Evolutionary conservation across 2,329 filamentous ascomycete genomes (phyloP).

Genomic region (Leptographium galeiforme): DNA sequence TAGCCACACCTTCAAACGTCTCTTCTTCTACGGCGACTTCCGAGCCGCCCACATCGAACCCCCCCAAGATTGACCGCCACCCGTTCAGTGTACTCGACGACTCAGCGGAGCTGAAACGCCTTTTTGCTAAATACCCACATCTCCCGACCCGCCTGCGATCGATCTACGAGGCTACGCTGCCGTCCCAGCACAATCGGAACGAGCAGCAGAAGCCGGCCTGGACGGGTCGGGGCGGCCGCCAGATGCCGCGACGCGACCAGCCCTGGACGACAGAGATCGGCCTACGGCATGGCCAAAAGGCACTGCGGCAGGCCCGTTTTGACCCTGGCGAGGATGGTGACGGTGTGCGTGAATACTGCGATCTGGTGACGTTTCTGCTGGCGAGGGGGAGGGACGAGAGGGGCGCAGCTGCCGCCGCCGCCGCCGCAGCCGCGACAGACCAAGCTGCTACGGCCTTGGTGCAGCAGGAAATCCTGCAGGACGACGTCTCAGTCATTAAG

Average conservation of each 20-base stretch:
- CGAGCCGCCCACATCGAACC: background rate
- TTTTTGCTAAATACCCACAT: slow-evolving; percentile 40
- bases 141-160: slow-evolving; percentile 31
- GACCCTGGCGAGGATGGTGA: slow-evolving; percentile 42
- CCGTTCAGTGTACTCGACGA: slow-evolving; percentile 39
- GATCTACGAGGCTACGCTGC: slow-evolving; percentile 37
- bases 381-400: slow-evolving; percentile 4
- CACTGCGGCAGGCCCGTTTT: slow-evolving; percentile 35
- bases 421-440: slow-evolving; percentile 12
- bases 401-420: slow-evolving; percentile 15
- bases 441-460: slow-evolving; percentile 22
- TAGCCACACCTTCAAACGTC: background rate
- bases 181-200: slow-evolving; percentile 17
- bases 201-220: background rate
- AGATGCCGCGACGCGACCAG: slow-evolving; percentile 9
- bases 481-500: slow-evolving; percentile 38
- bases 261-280: slow-evolving; percentile 47
- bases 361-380: slow-evolving; percentile 39
- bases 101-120: slow-evolving; percentile 32
- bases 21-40: background rate
- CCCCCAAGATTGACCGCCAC: slow-evolving; percentile 13
- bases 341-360: slow-evolving; percentile 46
- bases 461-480: slow-evolving; percentile 29
- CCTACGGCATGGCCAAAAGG: slow-evolving; percentile 39
- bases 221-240: background rate